Evolutionary conservation across 306 rosid species (phyloP).

Genomic region (Hippophae rhamnoides): DNA sequence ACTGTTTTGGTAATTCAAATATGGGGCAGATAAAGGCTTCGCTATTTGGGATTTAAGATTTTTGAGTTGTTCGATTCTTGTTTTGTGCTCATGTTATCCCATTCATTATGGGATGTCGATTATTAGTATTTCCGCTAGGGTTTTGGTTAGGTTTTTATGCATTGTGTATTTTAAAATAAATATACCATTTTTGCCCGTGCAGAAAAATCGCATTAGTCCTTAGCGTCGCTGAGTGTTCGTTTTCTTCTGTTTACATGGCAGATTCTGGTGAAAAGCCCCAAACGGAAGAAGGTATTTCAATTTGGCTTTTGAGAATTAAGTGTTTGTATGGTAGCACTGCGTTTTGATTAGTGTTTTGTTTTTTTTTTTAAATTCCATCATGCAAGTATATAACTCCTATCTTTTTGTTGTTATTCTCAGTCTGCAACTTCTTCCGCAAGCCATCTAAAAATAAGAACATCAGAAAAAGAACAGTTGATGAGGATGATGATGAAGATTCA

Average conservation of each 20-base stretch:
- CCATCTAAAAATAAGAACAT: conserved; percentile 31
- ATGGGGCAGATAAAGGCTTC: too few species aligned
- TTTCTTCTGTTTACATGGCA: conserved; percentile 15
- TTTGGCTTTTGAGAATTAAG: background rate
- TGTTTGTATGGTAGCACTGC: background rate
- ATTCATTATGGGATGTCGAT: too few species aligned
- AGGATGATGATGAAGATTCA: conserved; percentile 30
- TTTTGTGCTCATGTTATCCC: too few species aligned
- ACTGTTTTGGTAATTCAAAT: too few species aligned
- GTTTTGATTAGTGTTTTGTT: background rate
- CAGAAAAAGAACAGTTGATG: conserved; percentile 25
- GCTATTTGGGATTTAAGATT: too few species aligned
- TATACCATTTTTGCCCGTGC: too few species aligned
- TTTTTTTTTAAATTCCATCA: background rate
- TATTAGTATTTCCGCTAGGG: too few species aligned
- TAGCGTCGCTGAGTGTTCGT: too few species aligned
- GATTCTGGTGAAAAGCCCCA: conserved; percentile 24
- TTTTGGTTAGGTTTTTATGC: too few species aligned
- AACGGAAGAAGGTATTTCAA: conserved; percentile 25
- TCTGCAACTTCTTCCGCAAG: conserved; percentile 43
- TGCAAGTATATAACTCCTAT: background rate
- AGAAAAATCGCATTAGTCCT: too few species aligned
- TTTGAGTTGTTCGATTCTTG: too few species aligned
- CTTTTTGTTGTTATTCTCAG: conserved; percentile 14
- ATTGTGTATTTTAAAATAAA: too few species aligned